phyloP scores from a whole-genome alignment of 1,284 basidiomycete species.

The Polyporus tsugae region DNA sequence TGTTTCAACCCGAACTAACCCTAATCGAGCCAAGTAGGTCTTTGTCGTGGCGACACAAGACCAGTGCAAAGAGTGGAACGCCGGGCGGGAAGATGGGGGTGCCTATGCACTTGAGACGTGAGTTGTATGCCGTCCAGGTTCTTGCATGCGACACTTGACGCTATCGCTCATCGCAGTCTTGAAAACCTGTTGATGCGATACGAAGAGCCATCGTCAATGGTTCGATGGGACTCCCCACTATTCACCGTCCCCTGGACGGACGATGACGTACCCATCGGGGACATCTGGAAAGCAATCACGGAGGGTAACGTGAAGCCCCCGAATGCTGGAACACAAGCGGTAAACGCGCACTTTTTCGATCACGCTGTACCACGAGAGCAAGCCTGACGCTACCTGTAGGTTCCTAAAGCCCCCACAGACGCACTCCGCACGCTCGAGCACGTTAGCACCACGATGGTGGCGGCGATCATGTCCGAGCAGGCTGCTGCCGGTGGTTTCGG shows the following conservation, averaged over 20 bases:
- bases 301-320: conserved; percentile 86
- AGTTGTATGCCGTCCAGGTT: conserved; percentile 38
- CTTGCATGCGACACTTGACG: not conserved
- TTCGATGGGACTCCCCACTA: conserved; percentile 93
- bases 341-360: conserved; percentile 47
- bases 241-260: conserved; percentile 75
- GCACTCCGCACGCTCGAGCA: conserved; percentile 83
- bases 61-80: conserved; percentile 83
- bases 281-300: conserved; percentile 86
- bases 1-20: not conserved
- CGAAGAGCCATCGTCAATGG: conserved; percentile 97
- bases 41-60: conserved; percentile 82
- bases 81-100: conserved; percentile 27
- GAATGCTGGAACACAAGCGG: conserved; percentile 81
- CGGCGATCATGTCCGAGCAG: conserved; percentile 56
- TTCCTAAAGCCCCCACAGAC: conserved; percentile 77
- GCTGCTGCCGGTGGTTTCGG: conserved; percentile 51
- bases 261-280: conserved; percentile 69
- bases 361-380: not conserved
- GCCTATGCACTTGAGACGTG: conserved; percentile 67
- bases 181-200: conserved; percentile 89
- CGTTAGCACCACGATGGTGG: conserved; percentile 43
- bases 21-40: conserved; percentile 55
- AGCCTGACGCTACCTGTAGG: conserved; percentile 49
- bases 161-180: conserved; percentile 3